phyloP scores from a whole-genome alignment of 306 rosid species.

The Abrus precatorius region DNA sequence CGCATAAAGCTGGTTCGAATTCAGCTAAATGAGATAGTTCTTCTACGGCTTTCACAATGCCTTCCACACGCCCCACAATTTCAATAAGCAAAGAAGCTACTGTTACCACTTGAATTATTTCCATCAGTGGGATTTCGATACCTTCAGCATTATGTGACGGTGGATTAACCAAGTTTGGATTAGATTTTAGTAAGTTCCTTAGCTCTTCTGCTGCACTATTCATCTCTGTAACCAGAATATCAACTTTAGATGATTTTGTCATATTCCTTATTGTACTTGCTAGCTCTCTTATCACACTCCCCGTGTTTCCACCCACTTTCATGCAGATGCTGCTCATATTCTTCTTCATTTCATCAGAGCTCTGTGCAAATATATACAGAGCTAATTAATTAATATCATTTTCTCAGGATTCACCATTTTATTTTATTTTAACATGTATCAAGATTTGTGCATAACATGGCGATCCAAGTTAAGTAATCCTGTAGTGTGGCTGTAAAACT shows the following conservation, averaged over 20 bases:
- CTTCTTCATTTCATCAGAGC: constrained; percentile 58
- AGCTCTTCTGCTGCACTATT: constrained; percentile 67
- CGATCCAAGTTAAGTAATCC: too few relatives aligned
- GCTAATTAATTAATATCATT: too few relatives aligned
- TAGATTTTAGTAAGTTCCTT: constrained; percentile 56
- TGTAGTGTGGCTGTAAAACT: too few relatives aligned
- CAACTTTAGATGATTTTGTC: constrained; percentile 72
- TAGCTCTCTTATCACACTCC: constrained; percentile 68
- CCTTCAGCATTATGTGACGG: background rate
- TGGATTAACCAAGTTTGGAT: constrained; percentile 47
- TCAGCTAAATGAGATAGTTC: constrained; percentile 64
- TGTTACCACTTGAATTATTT: constrained; percentile 69
- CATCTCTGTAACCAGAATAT: constrained; percentile 62
- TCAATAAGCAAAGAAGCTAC: constrained; percentile 69
- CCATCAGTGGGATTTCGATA: constrained; percentile 54
- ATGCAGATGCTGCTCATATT: constrained; percentile 52
- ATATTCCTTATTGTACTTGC: constrained; percentile 57
- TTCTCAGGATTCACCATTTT: too few relatives aligned
- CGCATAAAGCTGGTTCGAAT: constrained; percentile 27
- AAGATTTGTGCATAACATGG: background rate
- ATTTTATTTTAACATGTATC: background rate
- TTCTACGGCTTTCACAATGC: constrained; percentile 63
- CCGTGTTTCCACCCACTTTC: constrained; percentile 59
- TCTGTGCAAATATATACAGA: constrained; percentile 49
- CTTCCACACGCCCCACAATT: constrained; percentile 66